Evolutionary conservation across 2,329 filamentous ascomycete species (phyloP), one percentile per base, ranked within the genome.

Genomic region (Aspergillus intermedius): DNA sequence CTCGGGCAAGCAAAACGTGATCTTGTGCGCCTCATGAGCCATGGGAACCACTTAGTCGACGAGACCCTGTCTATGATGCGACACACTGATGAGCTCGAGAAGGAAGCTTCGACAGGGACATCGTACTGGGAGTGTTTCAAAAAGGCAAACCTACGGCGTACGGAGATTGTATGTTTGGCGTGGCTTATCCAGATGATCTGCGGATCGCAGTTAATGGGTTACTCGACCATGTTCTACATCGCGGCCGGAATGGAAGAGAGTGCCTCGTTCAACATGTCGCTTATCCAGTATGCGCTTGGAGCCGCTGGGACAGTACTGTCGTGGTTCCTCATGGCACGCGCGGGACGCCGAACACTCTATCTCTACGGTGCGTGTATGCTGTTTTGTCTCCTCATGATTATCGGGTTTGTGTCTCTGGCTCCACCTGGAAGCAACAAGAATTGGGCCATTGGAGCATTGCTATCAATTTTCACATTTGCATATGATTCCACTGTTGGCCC

Each of bases 41-140:
- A 65, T 13, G 60, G 66, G 7, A 54, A 58, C 2, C 83, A 88
- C 51, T 84, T 81, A 60, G 80, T 86, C 9, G 86, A 94, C 53
- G 88, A 93, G 70, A 93, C 88, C 0, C 77, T 95, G 44, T 84
- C 87, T 59, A 93, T 95, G 88, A 95, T 95, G 87, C 82, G 89
- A 1, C 88, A 94, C 63, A 95, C 89, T 0, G 91, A 86, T 0
- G 85, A 86, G 0, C 74, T 94, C 9, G 90, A 95, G 66, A 78
- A 87, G 62, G 75, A 82, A 67, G 86, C 89, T 46, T 90, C 87
- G 3, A 72, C 74, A 5, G 88, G 88, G 23, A 81, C 87, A 5
- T 83, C 77, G 46, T 95, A 93, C 67, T 69, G 80, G 58, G 89
- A 95, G 66, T 95, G 89, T 71, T 94, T 95, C 78, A 84, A 78